Evolutionary conservation across 805 yeast genomes (phyloP), one percentile per base, ranked within the genome.

Genomic region (Starmerella stellata): DNA sequence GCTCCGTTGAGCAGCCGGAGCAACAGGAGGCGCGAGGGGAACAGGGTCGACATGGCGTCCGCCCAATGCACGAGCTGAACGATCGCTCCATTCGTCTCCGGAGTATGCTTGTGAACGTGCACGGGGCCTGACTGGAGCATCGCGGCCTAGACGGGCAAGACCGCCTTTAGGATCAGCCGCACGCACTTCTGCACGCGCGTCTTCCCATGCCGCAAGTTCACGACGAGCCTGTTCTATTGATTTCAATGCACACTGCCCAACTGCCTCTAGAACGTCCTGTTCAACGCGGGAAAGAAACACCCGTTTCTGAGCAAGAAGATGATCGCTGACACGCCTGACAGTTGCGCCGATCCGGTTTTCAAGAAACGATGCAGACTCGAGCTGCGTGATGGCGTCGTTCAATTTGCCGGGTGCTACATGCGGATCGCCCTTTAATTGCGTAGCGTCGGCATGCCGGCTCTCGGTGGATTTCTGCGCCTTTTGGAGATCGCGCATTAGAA

Each of bases 191-290:
- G 69, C 59, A 42, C 87, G 69, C 35, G 42, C 44, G 20, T 66
- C 70, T 52, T 75, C 93, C 61, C 92, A 65, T 29, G 77, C 66
- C 40, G 73, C 68, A 38, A 90, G 64, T 36, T 78, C 74, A 50
- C 80, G 75, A 33, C 96, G 69, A 60, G 85, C 95, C 47, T 75
- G 79, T 43, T 82, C 93, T 33, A 90, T 83, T 49, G 74, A 74
- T 45, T 74, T 72, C 45, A 78, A 60, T 0, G 82, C 70, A 45
- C 68, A 73, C 34, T 64, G 68, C 42, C 72, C 73, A 35, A 87
- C 61, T 19, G 71, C 59, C 17, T 57, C 56, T 42, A 65, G 66
- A 29, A 82, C 51, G 51, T 69, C 72, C 2, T 51, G 41, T 39
- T 78, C 78, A n/a, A 78, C 62, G 50, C 70, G 69, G 13, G 59